phyloP scores from a whole-genome alignment of 305 asterid genomes.

The Solanum hybrid region DNA sequence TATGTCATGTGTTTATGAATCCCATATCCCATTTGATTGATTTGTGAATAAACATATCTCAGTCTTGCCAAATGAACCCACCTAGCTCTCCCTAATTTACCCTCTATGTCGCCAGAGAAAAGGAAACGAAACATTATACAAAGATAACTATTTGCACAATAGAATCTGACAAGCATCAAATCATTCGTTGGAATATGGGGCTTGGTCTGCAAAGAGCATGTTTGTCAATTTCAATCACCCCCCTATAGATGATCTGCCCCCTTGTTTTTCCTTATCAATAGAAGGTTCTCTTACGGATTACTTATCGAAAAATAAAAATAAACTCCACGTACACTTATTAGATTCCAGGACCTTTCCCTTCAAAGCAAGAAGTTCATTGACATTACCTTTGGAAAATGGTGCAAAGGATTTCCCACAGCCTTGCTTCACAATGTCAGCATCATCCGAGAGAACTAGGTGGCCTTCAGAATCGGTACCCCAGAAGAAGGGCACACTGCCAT shows the following conservation, averaged over 20 bases:
- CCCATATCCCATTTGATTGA: background rate
- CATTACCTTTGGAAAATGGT: constrained; percentile 81
- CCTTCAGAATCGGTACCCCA: constrained; percentile 89
- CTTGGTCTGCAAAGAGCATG: background rate
- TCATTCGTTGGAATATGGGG: background rate
- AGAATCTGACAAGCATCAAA: background rate
- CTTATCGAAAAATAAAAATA: no score
- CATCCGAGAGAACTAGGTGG: constrained; percentile 59
- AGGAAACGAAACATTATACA: background rate
- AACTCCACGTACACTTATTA: background rate
- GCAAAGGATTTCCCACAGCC: constrained; percentile 67
- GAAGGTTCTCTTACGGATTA: background rate
- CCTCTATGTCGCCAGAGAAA: background rate
- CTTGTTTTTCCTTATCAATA: background rate
- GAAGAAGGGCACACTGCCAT: constrained; percentile 71
- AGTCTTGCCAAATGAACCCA: background rate
- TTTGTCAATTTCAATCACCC: background rate
- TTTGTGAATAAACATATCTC: background rate
- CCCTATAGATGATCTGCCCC: background rate
- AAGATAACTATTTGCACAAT: background rate
- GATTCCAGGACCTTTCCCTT: background rate
- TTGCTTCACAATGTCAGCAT: constrained; percentile 57
- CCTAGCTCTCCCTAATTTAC: background rate
- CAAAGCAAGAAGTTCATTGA: background rate
- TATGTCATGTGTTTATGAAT: background rate